Percentiles rank a stretch among this genome's conserved stretches.
These are phyloP conservation scores for Centrapalus pauciflorus DNA, from an alignment of 129 eudicot genomes.

Conservation along the genomic window DNA sequence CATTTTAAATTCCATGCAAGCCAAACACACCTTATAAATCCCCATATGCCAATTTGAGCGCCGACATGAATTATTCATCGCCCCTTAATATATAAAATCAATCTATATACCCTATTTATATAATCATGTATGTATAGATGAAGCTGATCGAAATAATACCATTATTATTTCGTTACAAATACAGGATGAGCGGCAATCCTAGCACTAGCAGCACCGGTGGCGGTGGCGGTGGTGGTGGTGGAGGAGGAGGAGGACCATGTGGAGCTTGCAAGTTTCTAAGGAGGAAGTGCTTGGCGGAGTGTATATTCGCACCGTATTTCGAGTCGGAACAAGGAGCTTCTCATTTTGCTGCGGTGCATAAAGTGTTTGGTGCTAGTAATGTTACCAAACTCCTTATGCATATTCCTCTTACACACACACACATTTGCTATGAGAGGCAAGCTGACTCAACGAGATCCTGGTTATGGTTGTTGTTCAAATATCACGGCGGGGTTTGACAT, in stretches of 20 bases:
- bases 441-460: slow-evolving; percentile 70
- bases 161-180: neutral
- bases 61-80: too few species aligned
- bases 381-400: slow-evolving; percentile 53
- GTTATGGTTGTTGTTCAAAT: slow-evolving; percentile 50
- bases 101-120: too few species aligned
- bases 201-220: slow-evolving; percentile 16
- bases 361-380: slow-evolving; percentile 70
- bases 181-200: slow-evolving; percentile 41
- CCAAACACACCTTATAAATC: too few species aligned
- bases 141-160: too few species aligned
- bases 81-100: too few species aligned
- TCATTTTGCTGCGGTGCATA: slow-evolving; percentile 78
- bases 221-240: neutral
- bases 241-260: slow-evolving; percentile 62
- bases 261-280: slow-evolving; percentile 75
- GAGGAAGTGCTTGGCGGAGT: slow-evolving; percentile 60
- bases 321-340: slow-evolving; percentile 77
- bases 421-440: slow-evolving; percentile 64
- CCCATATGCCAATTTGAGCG: too few species aligned
- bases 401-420: slow-evolving; percentile 54
- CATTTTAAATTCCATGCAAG: too few species aligned
- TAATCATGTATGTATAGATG: too few species aligned
- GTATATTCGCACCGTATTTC: slow-evolving; percentile 70
- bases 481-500: too few species aligned